phyloP scores from a whole-genome alignment of 306 rosid genomes.

The Quercus cerris region DNA sequence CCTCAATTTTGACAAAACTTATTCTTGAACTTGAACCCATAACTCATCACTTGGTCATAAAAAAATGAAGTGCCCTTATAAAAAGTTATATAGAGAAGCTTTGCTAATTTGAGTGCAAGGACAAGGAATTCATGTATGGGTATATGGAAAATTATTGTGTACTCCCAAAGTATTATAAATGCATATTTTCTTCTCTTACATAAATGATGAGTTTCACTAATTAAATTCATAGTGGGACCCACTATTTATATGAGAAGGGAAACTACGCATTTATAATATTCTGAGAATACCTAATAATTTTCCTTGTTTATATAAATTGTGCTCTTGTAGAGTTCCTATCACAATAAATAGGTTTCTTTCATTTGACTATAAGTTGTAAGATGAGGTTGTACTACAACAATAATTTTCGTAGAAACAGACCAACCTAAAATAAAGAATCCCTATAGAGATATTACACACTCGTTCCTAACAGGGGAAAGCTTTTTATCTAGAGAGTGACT shows the following conservation, averaged over 20 bases:
- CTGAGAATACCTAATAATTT: no score
- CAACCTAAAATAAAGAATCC: not conserved
- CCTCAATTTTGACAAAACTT: no score
- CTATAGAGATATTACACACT: not conserved
- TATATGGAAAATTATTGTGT: not conserved
- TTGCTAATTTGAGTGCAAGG: conserved; percentile 19
- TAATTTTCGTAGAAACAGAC: not conserved
- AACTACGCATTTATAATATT: no score
- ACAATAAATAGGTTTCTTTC: no score
- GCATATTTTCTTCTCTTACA: accelerated
- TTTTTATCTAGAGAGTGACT: conserved; percentile 10
- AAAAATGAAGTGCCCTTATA: no score
- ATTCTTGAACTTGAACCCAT: no score
- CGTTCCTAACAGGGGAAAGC: not conserved
- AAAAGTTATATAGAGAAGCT: no score
- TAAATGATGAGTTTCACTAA: accelerated
- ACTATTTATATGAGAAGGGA: no score
- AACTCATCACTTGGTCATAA: no score
- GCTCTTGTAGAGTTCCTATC: no score
- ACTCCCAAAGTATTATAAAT: accelerated
- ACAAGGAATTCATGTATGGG: conserved; percentile 33
- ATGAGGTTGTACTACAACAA: not conserved
- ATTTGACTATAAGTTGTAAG: not conserved
- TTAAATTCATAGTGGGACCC: no score
- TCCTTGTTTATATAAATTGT: conserved; percentile 26